Percentiles rank a stretch among this genome's conserved stretches.
These are phyloP conservation scores for Cladosporium sphaerospermum DNA, from an alignment of 2,329 filamentous ascomycete genomes.

Conservation along the genomic window DNA sequence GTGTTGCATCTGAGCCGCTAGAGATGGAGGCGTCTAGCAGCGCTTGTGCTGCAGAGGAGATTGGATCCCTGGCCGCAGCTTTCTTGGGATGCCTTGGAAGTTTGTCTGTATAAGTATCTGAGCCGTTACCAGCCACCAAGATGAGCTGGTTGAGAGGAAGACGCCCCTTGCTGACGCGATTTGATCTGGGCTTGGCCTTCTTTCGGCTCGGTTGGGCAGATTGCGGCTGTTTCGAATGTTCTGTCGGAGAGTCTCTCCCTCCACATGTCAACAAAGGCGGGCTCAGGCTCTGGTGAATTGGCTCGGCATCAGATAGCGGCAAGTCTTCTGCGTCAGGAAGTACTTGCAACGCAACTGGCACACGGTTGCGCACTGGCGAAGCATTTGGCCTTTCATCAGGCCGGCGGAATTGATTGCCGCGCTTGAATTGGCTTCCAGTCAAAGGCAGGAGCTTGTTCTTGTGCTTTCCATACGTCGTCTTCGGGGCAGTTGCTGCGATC, in stretches of 20 bases:
- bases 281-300: neutral
- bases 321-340: conserved; percentile 23
- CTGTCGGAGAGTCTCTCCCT: neutral
- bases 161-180: neutral
- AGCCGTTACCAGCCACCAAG: conserved; percentile 11
- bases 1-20: neutral
- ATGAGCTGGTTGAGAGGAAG: conserved; percentile 20
- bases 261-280: neutral
- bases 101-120: neutral
- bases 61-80: neutral
- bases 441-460: conserved; percentile 18
- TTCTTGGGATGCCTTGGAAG: neutral
- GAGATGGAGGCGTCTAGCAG: neutral
- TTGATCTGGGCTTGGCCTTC: neutral
- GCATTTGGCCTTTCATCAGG: no score
- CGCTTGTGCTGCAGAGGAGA: neutral
- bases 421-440: conserved; percentile 18
- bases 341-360: neutral
- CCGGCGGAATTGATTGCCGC: neutral
- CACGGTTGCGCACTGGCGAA: no score
- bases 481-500: conserved; percentile 1
- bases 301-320: conserved; percentile 23
- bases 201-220: neutral
- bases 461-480: conserved; percentile 19
- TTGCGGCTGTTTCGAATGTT: neutral